phyloP scores from a whole-genome alignment of 169 alveolate species.

The Plasmodium vivax region DNA sequence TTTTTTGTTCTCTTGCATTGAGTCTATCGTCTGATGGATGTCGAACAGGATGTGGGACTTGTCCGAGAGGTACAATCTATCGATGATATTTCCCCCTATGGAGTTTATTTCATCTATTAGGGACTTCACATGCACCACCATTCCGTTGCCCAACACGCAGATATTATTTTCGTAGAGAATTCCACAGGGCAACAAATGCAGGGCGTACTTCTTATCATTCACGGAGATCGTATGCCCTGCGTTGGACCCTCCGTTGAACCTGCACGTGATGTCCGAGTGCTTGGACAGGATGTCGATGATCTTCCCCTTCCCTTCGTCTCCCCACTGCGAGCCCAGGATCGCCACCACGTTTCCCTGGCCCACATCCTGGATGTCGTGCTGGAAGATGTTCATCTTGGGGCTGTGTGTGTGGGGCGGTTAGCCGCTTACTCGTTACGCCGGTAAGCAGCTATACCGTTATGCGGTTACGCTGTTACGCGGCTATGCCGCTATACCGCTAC shows the following conservation, averaged over 20 bases:
- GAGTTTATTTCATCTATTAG: slow-evolving; percentile 75
- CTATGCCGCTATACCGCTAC: not conserved
- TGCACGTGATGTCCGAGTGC: slow-evolving; percentile 89
- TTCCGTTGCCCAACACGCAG: slow-evolving; percentile 94
- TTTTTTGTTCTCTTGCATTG: slow-evolving; percentile 79
- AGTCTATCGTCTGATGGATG: slow-evolving; percentile 84
- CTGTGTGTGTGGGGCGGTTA: not conserved
- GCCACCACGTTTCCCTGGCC: slow-evolving; percentile 77
- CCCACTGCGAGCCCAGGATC: slow-evolving; percentile 96
- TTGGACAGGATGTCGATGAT: slow-evolving; percentile 93
- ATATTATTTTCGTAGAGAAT: slow-evolving; percentile 82
- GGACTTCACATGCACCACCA: slow-evolving; percentile 88
- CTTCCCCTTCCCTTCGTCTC: slow-evolving; percentile 98
- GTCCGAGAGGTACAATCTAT: slow-evolving; percentile 88
- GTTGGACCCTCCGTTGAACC: slow-evolving; percentile 96
- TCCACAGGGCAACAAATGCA: slow-evolving; percentile 96
- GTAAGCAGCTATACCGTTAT: not conserved
- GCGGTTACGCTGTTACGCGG: not conserved
- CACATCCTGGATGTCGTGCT: slow-evolving; percentile 45
- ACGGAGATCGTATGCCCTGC: slow-evolving; percentile 93
- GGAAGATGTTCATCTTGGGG: slow-evolving; percentile 56
- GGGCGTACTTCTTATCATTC: slow-evolving; percentile 88
- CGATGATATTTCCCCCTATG: slow-evolving; percentile 74
- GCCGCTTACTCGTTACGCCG: not conserved
- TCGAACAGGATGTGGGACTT: slow-evolving; percentile 93